A percentile compares a stretch with the other conserved stretches of the same genome.
phyloP scores from a whole-genome alignment of 305 asterid genomes.

The Nicotiana rustica region DNA sequence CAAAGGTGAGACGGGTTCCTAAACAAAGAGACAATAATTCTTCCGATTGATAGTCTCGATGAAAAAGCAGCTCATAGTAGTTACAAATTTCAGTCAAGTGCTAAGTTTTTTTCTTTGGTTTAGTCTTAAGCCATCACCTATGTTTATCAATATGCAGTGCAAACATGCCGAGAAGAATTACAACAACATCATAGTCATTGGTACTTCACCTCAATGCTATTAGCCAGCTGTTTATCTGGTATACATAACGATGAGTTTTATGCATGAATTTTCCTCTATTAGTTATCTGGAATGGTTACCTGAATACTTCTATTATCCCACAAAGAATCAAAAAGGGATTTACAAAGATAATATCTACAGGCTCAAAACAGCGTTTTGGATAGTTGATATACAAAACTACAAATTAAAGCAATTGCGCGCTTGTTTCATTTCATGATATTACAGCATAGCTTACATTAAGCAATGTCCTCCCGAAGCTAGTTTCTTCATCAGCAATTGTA shows the following conservation, averaged over 20 bases:
- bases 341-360: not conserved
- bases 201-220: not conserved
- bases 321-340: constrained; percentile 15
- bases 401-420: constrained; percentile 19
- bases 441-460: constrained; percentile 58
- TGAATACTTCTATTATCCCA: constrained; percentile 12
- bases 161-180: not conserved
- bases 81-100: not conserved
- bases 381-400: constrained; percentile 17
- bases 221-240: not conserved
- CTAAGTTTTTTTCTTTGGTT: not conserved
- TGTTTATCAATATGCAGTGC: not conserved
- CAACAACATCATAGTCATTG: not conserved
- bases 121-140: not conserved
- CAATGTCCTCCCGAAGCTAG: constrained; percentile 94
- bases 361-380: not conserved
- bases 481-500: constrained; percentile 87
- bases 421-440: constrained; percentile 11
- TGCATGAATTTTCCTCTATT: not conserved
- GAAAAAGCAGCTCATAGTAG: not conserved
- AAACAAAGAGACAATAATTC: not conserved
- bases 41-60: not conserved
- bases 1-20: not conserved
- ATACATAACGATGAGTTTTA: not conserved
- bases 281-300: not conserved